Conservation (phyloP, 306 rosid genomes). For the Trifolium pratense region DNA sequence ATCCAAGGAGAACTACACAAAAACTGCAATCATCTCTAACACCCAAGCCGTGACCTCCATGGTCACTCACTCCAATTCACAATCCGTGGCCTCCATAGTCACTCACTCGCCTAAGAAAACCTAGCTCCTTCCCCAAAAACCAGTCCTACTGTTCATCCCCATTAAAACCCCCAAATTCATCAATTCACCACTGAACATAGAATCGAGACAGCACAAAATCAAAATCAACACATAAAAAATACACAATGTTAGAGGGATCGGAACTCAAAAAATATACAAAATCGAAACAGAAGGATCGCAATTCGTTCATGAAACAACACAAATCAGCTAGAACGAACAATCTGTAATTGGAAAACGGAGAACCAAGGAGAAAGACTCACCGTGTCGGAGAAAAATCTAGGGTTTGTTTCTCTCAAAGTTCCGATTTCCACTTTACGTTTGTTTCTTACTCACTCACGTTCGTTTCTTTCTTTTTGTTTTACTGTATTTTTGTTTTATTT, state of each 20-base stretch:
- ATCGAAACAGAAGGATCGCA: background rate
- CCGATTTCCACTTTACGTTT: background rate
- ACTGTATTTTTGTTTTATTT: too few species aligned
- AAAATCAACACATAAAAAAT: too few species aligned
- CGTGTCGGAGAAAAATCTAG: background rate
- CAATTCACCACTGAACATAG: too few species aligned
- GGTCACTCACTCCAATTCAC: too few species aligned
- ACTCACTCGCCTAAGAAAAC: background rate
- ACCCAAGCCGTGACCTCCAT: too few species aligned
- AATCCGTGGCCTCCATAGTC: too few species aligned
- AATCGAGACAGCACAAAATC: too few species aligned
- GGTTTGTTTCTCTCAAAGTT: background rate
- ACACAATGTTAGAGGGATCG: background rate
- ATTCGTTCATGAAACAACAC: background rate
- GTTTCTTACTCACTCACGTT: background rate
- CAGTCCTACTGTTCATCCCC: background rate
- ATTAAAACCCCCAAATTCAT: too few species aligned
- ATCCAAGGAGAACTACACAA: background rate
- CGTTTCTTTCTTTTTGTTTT: background rate
- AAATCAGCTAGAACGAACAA: background rate
- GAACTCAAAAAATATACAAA: too few species aligned
- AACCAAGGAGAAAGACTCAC: background rate
- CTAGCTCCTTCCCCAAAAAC: background rate
- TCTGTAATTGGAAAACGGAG: background rate
- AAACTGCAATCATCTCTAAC: too few species aligned